Conservation (phyloP, 495 filamentous ascomycete genomes). For the Podospora pseudocomata region DNA sequence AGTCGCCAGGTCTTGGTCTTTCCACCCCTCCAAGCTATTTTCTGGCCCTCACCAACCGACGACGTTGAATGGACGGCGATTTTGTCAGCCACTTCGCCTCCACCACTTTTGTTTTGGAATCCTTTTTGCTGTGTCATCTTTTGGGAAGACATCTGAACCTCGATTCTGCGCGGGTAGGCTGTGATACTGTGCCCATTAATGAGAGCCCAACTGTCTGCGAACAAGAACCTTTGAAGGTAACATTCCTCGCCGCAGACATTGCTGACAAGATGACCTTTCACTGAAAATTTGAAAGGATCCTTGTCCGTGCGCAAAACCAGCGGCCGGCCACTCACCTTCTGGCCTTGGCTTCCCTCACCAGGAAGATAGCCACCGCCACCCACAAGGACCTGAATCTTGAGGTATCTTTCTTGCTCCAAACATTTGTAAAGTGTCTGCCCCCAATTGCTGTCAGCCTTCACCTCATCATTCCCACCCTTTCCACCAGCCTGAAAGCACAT, state of each 20-base stretch:
- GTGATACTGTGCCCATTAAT: slow-evolving; percentile 1
- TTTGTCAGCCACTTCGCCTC: not conserved
- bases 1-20: slow-evolving; percentile 35
- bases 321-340: not conserved
- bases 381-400: not conserved
- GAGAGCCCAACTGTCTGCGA: not conserved
- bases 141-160: slow-evolving; percentile 2
- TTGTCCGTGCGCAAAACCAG: not conserved
- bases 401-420: slow-evolving; percentile 29
- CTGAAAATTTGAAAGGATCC: not conserved
- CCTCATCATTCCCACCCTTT: not conserved
- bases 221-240: not conserved
- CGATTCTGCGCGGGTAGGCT: not conserved
- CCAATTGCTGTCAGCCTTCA: slow-evolving; percentile 18
- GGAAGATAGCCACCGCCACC: not conserved
- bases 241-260: not conserved
- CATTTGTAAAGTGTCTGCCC: slow-evolving; percentile 50
- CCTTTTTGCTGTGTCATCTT: slow-evolving; percentile 23
- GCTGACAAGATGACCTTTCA: not conserved
- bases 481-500: slow-evolving; percentile 32
- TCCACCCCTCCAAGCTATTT: slow-evolving; percentile 29
- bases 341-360: not conserved
- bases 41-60: slow-evolving; percentile 10
- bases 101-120: not conserved
- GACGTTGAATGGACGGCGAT: not conserved